A percentile compares a stretch with the other conserved stretches of the same genome.
Conservation (phyloP, 805 yeast genomes). For the Spathaspora boniae region DNA sequence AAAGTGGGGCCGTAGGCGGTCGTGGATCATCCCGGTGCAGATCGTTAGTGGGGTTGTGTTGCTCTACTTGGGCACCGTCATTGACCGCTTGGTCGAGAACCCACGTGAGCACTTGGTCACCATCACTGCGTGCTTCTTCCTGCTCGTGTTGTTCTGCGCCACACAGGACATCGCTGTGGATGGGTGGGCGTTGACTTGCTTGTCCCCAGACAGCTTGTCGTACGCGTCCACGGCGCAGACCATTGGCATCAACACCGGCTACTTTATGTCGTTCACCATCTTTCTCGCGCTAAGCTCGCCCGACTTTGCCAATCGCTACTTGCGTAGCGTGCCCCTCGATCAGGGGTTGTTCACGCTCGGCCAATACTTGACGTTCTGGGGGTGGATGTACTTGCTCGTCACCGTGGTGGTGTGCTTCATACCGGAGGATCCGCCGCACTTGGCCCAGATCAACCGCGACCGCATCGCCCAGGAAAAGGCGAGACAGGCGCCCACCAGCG, state of each 20-base stretch:
- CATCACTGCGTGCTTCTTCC: conserved; percentile 70
- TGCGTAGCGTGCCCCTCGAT: conserved; percentile 58
- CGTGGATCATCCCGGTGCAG: conserved; percentile 96
- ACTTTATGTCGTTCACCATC: conserved; percentile 86
- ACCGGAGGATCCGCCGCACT: conserved; percentile 67
- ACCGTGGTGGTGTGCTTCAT: conserved; percentile 61
- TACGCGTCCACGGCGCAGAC: conserved; percentile 98
- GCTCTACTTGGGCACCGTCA: conserved; percentile 56
- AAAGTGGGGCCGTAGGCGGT: conserved; percentile 73
- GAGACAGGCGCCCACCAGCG: conserved; percentile 18
- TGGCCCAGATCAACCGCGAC: conserved; percentile 29
- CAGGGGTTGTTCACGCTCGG: conserved; percentile 70
- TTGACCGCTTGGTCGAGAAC: conserved; percentile 48
- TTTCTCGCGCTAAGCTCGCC: conserved; percentile 88
- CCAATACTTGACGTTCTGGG: conserved; percentile 75
- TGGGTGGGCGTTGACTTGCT: conserved; percentile 95
- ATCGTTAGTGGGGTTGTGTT: conserved; percentile 69
- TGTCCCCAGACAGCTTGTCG: conserved; percentile 72
- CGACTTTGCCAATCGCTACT: conserved; percentile 85
- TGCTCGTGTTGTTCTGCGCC: conserved; percentile 83
- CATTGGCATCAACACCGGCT: conserved; percentile 89
- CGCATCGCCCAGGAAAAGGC: conserved; percentile 25
- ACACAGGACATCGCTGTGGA: conserved; percentile 99
- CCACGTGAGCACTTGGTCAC: conserved; percentile 48
- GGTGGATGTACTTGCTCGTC: conserved; percentile 62